Percentiles rank a stretch among this genome's conserved stretches.
Evolutionary conservation across 148 eudicot genomes (phyloP).

Genomic region (Rhododendron williamsianum): DNA sequence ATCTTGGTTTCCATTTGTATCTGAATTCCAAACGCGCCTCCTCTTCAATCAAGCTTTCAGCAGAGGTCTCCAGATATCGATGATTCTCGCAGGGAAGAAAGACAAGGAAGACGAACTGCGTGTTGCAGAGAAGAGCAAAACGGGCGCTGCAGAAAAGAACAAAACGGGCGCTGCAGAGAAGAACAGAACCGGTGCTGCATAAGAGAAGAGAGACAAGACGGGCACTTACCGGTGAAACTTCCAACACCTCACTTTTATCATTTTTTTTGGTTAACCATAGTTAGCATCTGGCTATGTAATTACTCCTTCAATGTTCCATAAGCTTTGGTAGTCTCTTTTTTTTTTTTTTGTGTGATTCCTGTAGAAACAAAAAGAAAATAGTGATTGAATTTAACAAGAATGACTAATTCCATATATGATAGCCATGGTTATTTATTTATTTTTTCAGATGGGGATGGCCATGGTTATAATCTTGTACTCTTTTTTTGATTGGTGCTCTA

Average conservation of each 20-base stretch:
- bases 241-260: not conserved
- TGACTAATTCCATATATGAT: not conserved
- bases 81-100: slow-evolving; percentile 89
- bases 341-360: not conserved
- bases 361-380: not conserved
- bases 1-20: slow-evolving; percentile 93
- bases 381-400: not conserved
- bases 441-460: not conserved
- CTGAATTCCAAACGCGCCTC: slow-evolving; percentile 91
- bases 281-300: not conserved
- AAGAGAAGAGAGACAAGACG: not conserved
- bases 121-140: not conserved
- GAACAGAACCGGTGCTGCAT: not conserved
- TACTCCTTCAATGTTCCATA: not conserved
- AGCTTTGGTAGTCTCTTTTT: not conserved
- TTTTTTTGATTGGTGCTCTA: not conserved
- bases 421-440: not conserved
- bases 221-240: not conserved
- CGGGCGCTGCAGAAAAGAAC: not conserved
- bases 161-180: not conserved
- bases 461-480: not conserved
- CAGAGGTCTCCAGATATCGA: slow-evolving; percentile 93
- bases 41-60: slow-evolving; percentile 99
- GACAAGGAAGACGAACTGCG: slow-evolving; percentile 29
- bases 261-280: not conserved